Conservation (phyloP, 176 grass and related monocot species). For the Oryza nivara region DNA sequence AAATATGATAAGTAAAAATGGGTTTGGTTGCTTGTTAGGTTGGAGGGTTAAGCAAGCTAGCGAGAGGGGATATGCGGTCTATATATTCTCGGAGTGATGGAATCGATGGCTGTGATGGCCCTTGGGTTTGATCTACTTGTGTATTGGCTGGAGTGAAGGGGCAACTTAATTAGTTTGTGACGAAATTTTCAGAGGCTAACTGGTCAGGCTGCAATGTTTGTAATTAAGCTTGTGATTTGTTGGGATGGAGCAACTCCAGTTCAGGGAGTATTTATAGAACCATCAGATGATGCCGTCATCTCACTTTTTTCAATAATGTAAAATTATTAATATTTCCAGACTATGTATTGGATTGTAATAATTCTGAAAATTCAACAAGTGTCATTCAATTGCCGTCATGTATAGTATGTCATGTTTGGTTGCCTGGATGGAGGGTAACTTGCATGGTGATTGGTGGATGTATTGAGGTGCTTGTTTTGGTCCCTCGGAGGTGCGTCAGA, state of each 20-base stretch:
- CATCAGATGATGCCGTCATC: not conserved
- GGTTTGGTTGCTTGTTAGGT: not conserved
- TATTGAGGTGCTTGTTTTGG: too few species aligned
- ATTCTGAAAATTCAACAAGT: too few species aligned
- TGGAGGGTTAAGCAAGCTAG: not conserved
- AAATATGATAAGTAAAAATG: not conserved
- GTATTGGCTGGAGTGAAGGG: not conserved
- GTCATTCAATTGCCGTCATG: too few species aligned
- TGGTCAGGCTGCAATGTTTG: not conserved
- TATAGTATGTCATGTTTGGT: too few species aligned
- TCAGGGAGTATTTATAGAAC: not conserved
- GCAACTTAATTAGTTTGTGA: not conserved
- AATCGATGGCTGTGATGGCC: not conserved
- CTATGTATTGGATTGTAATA: not conserved
- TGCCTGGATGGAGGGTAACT: too few species aligned
- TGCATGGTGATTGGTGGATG: too few species aligned
- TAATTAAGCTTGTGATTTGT: not conserved
- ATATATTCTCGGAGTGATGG: not conserved
- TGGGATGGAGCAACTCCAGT: not conserved
- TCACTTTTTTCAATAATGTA: not conserved
- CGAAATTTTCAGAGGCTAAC: not conserved
- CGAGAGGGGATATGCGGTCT: not conserved
- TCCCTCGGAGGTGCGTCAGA: too few species aligned
- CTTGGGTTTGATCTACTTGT: not conserved
- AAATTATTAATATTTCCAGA: not conserved